Percentiles rank a stretch among this genome's conserved stretches.
Conservation (phyloP, 169 alveolate genomes). For the Eimeria zaria region DNA sequence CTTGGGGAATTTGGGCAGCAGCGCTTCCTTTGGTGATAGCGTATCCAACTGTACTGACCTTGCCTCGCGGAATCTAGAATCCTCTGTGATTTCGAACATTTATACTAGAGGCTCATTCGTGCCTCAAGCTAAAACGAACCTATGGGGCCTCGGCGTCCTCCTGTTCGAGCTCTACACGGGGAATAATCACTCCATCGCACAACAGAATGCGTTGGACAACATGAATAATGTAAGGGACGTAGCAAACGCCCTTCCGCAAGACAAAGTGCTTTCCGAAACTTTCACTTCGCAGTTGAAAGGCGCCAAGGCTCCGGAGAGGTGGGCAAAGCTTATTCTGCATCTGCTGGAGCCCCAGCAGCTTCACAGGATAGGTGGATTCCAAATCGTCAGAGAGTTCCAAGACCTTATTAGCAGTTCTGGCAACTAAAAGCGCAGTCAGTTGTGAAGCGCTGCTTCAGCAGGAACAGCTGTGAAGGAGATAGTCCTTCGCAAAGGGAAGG, state of each 20-base stretch:
- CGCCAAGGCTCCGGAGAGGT: not conserved
- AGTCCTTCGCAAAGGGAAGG: not conserved
- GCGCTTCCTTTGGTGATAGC: not conserved
- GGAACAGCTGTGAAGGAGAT: not conserved
- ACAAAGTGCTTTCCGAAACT: not conserved
- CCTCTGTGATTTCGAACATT: not conserved
- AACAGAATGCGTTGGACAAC: not conserved
- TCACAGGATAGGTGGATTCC: not conserved
- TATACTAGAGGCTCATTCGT: not conserved
- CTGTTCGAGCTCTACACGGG: conserved; percentile 23
- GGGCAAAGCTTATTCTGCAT: not conserved
- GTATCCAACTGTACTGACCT: not conserved
- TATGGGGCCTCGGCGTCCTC: not conserved
- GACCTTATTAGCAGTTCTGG: too few relatives aligned
- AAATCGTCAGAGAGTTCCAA: not conserved
- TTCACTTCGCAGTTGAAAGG: not conserved
- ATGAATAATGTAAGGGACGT: not conserved
- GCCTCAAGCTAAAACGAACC: not conserved
- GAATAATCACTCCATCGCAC: not conserved
- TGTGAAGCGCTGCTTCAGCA: too few relatives aligned
- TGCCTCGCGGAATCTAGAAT: not conserved
- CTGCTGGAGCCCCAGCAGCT: not conserved
- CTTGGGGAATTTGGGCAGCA: not conserved
- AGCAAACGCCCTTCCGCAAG: not conserved
- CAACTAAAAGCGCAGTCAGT: too few relatives aligned